phyloP scores from a whole-genome alignment of 257 asterid species.

The Solanum stenotomum region DNA sequence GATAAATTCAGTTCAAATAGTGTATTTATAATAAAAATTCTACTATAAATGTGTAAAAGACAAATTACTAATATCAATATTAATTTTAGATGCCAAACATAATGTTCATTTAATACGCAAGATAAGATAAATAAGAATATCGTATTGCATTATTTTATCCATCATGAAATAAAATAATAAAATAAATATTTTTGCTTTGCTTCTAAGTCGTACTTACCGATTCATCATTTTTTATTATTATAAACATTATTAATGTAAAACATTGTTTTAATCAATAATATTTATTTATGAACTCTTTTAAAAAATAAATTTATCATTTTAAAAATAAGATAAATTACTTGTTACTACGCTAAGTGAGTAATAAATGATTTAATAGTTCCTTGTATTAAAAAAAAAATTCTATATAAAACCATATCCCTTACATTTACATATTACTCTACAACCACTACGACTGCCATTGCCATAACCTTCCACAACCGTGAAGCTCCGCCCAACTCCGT shows the following conservation, averaged over 20 bases:
- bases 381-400: neutral
- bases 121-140: too few relatives aligned
- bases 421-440: slow-evolving; percentile 11
- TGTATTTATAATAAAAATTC: neutral
- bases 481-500: neutral
- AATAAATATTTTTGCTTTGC: neutral
- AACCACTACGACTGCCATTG: neutral
- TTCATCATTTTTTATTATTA: neutral
- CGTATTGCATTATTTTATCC: too few relatives aligned
- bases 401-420: neutral
- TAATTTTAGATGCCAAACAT: neutral
- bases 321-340: neutral
- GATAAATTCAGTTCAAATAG: neutral
- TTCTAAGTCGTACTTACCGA: neutral
- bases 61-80: neutral
- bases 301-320: neutral
- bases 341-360: too few relatives aligned
- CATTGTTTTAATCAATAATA: neutral
- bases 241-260: neutral
- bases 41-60: neutral
- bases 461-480: neutral
- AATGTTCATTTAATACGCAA: neutral
- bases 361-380: neutral
- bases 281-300: neutral
- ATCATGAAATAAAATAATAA: too few relatives aligned